phyloP scores from a whole-genome alignment of 2,329 filamentous ascomycete genomes.

The Colletotrichum lini region DNA sequence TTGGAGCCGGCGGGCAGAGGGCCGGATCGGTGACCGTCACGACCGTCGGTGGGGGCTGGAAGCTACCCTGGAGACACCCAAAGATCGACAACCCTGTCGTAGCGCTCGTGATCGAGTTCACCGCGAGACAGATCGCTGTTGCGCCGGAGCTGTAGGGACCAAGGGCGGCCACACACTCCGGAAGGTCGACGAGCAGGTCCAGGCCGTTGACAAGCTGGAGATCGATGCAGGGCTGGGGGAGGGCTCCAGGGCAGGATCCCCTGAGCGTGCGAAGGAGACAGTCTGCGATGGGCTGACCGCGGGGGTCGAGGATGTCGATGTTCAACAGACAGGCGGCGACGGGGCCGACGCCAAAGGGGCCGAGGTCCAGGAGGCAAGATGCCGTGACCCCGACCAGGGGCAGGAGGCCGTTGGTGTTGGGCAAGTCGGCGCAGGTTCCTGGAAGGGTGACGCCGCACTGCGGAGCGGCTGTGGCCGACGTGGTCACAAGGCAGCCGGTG shows the following conservation, averaged over 20 bases:
- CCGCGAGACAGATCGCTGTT: not conserved
- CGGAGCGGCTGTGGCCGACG: not conserved
- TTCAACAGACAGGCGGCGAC: not conserved
- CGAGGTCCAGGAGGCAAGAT: not conserved
- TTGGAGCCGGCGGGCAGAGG: not conserved
- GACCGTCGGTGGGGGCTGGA: not conserved
- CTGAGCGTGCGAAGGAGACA: not conserved
- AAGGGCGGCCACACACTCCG: not conserved
- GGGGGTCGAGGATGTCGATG: not conserved
- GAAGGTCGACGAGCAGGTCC: not conserved
- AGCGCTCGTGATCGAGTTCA: not conserved
- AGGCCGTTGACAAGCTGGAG: not conserved
- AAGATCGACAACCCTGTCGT: not conserved
- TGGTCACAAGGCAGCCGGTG: not conserved
- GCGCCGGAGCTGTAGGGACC: not conserved
- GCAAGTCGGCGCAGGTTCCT: not conserved
- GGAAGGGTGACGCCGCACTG: not conserved
- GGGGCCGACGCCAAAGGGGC: not conserved
- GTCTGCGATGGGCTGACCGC: not conserved
- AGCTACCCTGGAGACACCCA: not conserved
- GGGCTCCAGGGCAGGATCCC: not conserved
- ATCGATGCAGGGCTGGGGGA: not conserved
- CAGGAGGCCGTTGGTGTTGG: not conserved
- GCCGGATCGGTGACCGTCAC: not conserved
- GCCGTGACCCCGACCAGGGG: not conserved